phyloP scores from a whole-genome alignment of 176 grass and related monocot species.

The Oropetium thomaeum region DNA sequence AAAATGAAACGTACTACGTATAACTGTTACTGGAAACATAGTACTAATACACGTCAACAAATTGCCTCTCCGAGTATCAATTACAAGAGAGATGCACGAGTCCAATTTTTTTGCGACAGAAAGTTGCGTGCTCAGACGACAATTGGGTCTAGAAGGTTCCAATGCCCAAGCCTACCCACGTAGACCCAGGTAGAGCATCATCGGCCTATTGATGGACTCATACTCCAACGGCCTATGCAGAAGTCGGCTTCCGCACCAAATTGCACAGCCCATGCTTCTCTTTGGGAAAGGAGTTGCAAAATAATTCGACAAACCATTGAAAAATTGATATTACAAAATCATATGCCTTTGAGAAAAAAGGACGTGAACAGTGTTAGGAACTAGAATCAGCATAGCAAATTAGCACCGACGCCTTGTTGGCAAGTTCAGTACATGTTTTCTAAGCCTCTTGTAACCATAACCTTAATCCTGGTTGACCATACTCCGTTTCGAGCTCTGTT shows the following conservation, averaged over 20 bases:
- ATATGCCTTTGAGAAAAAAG: background rate
- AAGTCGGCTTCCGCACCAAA: no score
- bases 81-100: no score
- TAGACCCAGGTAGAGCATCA: background rate
- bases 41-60: no score
- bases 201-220: background rate
- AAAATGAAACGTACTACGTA: no score
- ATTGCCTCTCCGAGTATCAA: no score
- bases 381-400: background rate
- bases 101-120: no score
- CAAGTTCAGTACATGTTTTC: background rate
- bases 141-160: no score
- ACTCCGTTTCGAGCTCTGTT: background rate
- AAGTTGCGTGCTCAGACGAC: no score
- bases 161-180: background rate
- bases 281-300: background rate
- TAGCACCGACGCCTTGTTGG: background rate
- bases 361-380: background rate
- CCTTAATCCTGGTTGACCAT: slow-evolving; percentile 8
- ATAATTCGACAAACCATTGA: background rate
- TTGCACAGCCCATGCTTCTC: no score
- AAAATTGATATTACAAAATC: background rate
- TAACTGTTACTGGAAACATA: background rate
- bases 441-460: background rate
- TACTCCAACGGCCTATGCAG: no score